Conservation (phyloP, 192 early-diverging fungal genomes). For the Coemansia sp. region DNA sequence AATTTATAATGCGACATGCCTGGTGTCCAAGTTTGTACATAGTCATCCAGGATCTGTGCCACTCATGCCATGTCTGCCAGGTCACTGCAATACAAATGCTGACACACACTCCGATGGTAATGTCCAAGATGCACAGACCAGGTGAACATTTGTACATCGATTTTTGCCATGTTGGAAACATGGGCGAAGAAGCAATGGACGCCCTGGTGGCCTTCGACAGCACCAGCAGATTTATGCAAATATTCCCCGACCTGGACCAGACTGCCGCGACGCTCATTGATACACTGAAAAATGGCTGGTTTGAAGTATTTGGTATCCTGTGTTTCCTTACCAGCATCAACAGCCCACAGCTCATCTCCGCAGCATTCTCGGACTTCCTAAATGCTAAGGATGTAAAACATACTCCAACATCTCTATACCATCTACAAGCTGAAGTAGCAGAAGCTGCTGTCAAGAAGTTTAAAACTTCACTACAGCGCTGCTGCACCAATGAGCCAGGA, state of each 20-base stretch:
- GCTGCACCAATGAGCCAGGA: background rate
- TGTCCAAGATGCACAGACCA: background rate
- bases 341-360: slow-evolving; percentile 6
- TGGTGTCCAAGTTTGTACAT: background rate
- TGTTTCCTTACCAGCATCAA: slow-evolving; percentile 21
- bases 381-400: background rate
- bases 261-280: slow-evolving; percentile 5
- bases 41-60: background rate
- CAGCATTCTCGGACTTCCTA: slow-evolving; percentile 4
- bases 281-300: slow-evolving; percentile 7
- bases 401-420: background rate
- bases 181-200: slow-evolving; percentile 4
- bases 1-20: background rate
- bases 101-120: slow-evolving; percentile 8
- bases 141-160: slow-evolving; percentile 28
- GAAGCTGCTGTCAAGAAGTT: slow-evolving; percentile 21
- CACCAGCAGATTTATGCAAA: slow-evolving; percentile 10
- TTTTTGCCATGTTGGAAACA: slow-evolving; percentile 13
- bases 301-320: background rate
- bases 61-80: slow-evolving; percentile 20
- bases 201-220: background rate
- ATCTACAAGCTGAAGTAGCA: slow-evolving; percentile 8
- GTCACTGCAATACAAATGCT: slow-evolving; percentile 1
- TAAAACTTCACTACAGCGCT: slow-evolving; percentile 11
- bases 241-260: background rate